A percentile compares a stretch with the other conserved stretches of the same genome.
These are phyloP conservation scores for Candida chauliodis DNA, from an alignment of 805 yeast species.

Conservation along the genomic window DNA sequence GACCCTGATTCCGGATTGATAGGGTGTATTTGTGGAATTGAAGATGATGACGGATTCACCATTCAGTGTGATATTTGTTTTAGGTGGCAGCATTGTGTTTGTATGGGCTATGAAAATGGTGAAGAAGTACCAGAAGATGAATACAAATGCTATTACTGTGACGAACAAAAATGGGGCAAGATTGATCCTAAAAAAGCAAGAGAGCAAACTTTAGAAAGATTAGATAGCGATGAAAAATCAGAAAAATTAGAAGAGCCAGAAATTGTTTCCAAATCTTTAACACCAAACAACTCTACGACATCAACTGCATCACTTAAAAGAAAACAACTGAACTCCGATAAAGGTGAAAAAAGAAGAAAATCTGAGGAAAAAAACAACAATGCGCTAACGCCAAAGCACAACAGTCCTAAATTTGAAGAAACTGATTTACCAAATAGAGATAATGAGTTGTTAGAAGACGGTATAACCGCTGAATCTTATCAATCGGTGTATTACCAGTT, in stretches of 20 bases:
- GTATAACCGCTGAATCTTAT: constrained; percentile 42
- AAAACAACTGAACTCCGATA: constrained; percentile 19
- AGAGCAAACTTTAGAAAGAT: constrained; percentile 25
- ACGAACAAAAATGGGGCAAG: constrained; percentile 39
- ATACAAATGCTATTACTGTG: constrained; percentile 77
- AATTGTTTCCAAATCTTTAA: not conserved
- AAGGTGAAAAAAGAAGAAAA: constrained; percentile 11
- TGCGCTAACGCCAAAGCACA: not conserved
- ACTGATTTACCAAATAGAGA: constrained; percentile 36
- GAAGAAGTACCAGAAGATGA: constrained; percentile 76
- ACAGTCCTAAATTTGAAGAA: constrained; percentile 3
- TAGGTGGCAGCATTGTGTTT: constrained; percentile 94
- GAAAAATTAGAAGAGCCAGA: constrained; percentile 3
- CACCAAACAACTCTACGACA: not conserved
- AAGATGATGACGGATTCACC: constrained; percentile 89
- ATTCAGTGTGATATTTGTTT: constrained; percentile 91
- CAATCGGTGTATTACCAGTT: constrained; percentile 51
- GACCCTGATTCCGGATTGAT: constrained; percentile 82
- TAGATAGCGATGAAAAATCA: constrained; percentile 19
- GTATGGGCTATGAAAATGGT: constrained; percentile 72
- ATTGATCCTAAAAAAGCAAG: constrained; percentile 39
- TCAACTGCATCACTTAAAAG: constrained; percentile 11
- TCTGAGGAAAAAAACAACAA: constrained; percentile 7
- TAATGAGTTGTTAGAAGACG: constrained; percentile 40
- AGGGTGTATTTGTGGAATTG: constrained; percentile 83